Base-by-base conservation (phyloP, 2,329 filamentous ascomycete species). In the Epichloe typhina region DNA sequence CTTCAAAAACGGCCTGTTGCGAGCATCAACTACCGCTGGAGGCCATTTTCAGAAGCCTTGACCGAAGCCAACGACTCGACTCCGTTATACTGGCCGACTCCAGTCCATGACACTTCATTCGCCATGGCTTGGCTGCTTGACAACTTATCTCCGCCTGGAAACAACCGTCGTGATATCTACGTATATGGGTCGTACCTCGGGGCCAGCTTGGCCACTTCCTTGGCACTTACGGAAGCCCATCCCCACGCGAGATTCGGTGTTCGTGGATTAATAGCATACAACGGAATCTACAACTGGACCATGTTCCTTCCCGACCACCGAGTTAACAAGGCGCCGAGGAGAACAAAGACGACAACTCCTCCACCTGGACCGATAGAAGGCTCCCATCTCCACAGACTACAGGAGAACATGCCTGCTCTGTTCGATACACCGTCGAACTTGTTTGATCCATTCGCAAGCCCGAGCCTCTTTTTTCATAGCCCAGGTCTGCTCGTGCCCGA, bases 251-350 rank as follows among this genome's bases (percentile, higher is more conserved):
- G 58, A 35, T 69, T 77, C 58, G 69, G 67, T 38, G 67, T 83
- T 42, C 70, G 75, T 11, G 79, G 79, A 7, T 62, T 81, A 35
- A 64, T 79, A 15, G 71, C 73, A 7, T 75, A 75, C 62, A 79
- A 83, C 56, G 80, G 78, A 41, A 71, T 83, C 52, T 83, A 80
- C 64, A 75, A 83, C 65, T 83, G 80, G 80, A 79, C 77, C 52
- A 75, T 70, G 61, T 77, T 82, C 52, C 68, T 80, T 12, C 74
- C 75, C 0, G 71, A 75, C 54, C 75, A 80, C 52, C 69, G 67
- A 6, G 62, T 72, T 53, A 72, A 77, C 56, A 58, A 51, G 5
- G 50, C 57, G 1, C 48, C 55, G 9, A 59, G 53, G 26, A 51
- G 46, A 12, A 49, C 40, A 15, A 61, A 56, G 48, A 52, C 38